Evolutionary conservation across 2,329 filamentous ascomycete genomes (phyloP), one percentile per base, ranked within the genome.

Genomic region (Venturia nashicola): DNA sequence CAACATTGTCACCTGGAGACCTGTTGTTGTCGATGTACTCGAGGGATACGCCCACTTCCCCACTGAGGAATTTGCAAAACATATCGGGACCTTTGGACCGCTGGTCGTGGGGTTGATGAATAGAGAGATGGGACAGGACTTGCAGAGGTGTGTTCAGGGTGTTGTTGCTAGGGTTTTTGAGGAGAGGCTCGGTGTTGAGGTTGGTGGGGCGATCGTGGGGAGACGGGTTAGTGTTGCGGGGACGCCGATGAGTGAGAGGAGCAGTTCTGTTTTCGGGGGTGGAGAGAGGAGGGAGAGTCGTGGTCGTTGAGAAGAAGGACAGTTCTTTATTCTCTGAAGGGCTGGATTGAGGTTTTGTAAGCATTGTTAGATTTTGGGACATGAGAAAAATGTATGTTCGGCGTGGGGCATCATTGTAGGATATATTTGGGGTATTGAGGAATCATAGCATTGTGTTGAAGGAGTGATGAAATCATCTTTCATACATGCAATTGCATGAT

Each of bases 1-100:
- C 64, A 99, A 99, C 75, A 96, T 99, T 64, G 85, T 95, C 34
- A 96, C 95, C 0, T 99, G 94, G 94, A 83, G 94, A 20, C 94
- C 94, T 0, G 94, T 99, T 0, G 94, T 99, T 1, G 91, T 99
- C 20, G 94, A 96, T 72, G 94, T 99, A 9, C 80, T 99, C 11
- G 93, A 99, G 71, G 94, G 94, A 1, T 97, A 93, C 73, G 86
- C 87, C 0, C 87, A 85, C 7, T 97, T 97, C 77, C 89, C 91
- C 0, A 81, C 84, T 20, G 82, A 86, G 32, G 89, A 90, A 54
- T 99, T 99, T 70, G 83, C 84, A 63, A 85, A 86, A 65, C 87
- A 97, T 70, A 83, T 96, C 8, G 80, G 84, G 57, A 86, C 86
- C 3, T 97, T 99, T 74, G 96, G 96, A 71, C 91, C 92, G 2